phyloP scores from a whole-genome alignment of 305 asterid genomes.

The Nicotiana rustica region DNA sequence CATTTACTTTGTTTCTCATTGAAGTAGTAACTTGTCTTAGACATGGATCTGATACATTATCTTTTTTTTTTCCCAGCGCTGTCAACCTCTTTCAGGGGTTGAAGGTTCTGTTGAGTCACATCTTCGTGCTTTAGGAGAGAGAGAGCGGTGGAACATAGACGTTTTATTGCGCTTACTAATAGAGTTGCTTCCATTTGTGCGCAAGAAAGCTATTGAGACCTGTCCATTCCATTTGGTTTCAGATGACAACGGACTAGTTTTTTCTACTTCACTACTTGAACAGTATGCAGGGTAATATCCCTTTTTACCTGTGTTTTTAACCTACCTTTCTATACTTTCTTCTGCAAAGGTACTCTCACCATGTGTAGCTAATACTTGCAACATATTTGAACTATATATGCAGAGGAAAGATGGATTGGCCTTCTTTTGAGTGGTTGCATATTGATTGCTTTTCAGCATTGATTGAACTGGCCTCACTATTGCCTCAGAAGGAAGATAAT shows the following conservation, averaged over 20 bases:
- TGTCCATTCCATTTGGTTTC: constrained; percentile 74
- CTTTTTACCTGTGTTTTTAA: constrained; percentile 23
- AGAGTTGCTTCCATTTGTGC: constrained; percentile 76
- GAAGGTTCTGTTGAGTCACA: constrained; percentile 96
- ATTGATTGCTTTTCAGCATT: constrained; percentile 82
- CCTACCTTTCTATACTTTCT: constrained; percentile 35
- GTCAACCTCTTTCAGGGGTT: constrained; percentile 98
- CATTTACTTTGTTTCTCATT: constrained; percentile 15
- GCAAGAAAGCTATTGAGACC: constrained; percentile 75
- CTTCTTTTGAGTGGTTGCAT: constrained; percentile 92
- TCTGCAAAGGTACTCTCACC: constrained; percentile 35
- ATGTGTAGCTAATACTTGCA: constrained; percentile 7
- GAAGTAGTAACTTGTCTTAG: constrained; percentile 31
- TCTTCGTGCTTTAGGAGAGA: constrained; percentile 94
- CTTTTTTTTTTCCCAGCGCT: constrained; percentile 62
- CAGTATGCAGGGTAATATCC: constrained; percentile 70
- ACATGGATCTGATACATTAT: constrained; percentile 46
- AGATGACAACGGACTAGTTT: constrained; percentile 59
- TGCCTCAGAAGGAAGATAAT: constrained; percentile 98
- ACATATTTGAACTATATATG: constrained; percentile 41
- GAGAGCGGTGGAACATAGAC: constrained; percentile 98
- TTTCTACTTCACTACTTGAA: constrained; percentile 72
- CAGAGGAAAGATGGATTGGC: constrained; percentile 92
- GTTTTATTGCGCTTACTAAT: constrained; percentile 82
- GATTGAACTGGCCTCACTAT: constrained; percentile 79